Conservation (phyloP, 1,284 basidiomycete genomes). For the Naganishia sp. region DNA sequence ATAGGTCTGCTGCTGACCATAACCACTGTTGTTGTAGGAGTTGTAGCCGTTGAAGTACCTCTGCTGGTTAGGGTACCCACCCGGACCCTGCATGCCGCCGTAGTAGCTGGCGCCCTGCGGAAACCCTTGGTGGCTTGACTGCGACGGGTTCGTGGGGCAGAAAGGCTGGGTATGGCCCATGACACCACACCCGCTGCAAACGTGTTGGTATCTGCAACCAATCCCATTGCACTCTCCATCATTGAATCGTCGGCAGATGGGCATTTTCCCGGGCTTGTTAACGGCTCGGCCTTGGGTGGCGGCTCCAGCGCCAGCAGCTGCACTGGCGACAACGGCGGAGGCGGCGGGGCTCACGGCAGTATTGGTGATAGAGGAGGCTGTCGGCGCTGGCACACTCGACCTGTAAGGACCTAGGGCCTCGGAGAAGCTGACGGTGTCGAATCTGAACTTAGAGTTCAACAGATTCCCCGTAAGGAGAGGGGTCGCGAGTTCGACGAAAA, state of each 20-base stretch:
- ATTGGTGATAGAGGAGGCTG: not conserved
- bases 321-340: not conserved
- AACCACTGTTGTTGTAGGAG: too few species aligned
- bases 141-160: not conserved
- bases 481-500: slow-evolving; percentile 1
- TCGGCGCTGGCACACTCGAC: not conserved
- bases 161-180: not conserved
- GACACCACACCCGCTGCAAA: not conserved
- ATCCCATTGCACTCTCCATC: not conserved
- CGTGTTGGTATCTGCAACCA: not conserved
- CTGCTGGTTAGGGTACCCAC: too few species aligned
- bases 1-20: too few species aligned
- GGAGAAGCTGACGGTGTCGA: not conserved
- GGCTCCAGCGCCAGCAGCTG: not conserved
- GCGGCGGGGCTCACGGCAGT: not conserved
- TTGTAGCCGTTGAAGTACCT: too few species aligned
- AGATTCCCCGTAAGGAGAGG: slow-evolving; percentile 4
- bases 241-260: not conserved
- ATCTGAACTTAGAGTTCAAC: not conserved
- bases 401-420: not conserved
- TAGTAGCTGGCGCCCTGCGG: too few species aligned
- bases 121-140: too few species aligned
- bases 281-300: not conserved
- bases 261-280: not conserved
- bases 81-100: too few species aligned